Conservation (phyloP, 2,329 filamentous ascomycete genomes). For the Fusarium dimerum region DNA sequence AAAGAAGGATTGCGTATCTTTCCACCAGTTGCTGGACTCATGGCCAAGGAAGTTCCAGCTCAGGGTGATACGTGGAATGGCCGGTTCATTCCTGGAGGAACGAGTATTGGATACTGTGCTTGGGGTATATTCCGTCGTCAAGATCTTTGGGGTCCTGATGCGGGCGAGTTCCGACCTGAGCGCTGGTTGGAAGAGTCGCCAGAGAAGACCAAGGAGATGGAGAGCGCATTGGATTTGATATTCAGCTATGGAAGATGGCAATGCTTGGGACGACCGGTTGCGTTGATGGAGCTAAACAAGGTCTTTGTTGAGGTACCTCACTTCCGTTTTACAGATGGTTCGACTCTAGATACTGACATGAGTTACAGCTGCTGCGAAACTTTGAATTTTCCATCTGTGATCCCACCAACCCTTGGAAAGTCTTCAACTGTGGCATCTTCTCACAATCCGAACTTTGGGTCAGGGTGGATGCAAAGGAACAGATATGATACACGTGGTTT, state of each 20-base stretch:
- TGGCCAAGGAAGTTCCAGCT: conserved; percentile 36
- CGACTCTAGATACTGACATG: background rate
- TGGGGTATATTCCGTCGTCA: conserved; percentile 37
- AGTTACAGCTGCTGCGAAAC: conserved; percentile 29
- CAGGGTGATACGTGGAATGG: conserved; percentile 36
- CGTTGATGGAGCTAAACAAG: conserved; percentile 42
- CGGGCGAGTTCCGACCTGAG: conserved; percentile 36
- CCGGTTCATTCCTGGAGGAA: conserved; percentile 34
- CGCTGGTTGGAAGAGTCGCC: conserved; percentile 38
- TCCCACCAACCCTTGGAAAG: conserved; percentile 34
- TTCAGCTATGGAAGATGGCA: conserved; percentile 42
- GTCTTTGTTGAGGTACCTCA: conserved; percentile 42
- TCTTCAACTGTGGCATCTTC: conserved; percentile 33
- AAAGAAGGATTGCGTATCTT: conserved; percentile 46
- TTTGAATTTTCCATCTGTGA: conserved; percentile 35
- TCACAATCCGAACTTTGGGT: conserved; percentile 34
- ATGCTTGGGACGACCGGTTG: conserved; percentile 41
- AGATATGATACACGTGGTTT: no score
- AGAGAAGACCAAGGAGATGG: conserved; percentile 36
- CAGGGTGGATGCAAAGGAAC: conserved; percentile 2
- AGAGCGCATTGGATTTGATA: conserved; percentile 39
- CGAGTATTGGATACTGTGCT: conserved; percentile 34
- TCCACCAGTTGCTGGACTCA: conserved; percentile 38
- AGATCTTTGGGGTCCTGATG: conserved; percentile 38
- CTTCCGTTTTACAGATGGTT: background rate